Conservation (phyloP, 2,329 filamentous ascomycete species). For the Aspergillus alliaceus region DNA sequence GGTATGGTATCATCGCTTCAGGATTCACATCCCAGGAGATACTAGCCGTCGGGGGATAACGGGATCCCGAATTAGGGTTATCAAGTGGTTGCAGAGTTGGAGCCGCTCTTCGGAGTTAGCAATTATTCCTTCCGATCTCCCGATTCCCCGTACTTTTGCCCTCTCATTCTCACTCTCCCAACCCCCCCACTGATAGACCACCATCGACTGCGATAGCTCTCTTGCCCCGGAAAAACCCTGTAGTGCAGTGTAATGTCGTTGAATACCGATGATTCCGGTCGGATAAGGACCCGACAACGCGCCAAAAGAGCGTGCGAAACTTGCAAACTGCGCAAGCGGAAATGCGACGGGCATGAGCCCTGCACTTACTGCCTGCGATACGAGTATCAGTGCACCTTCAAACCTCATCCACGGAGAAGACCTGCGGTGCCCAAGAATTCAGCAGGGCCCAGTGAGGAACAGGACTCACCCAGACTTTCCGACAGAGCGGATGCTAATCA, state of each 20-base stretch:
- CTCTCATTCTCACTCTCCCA: not conserved
- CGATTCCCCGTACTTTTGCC: not conserved
- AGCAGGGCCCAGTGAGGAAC: slow-evolving; percentile 2
- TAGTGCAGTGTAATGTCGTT: not conserved
- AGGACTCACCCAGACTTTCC: not conserved
- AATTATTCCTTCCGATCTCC: not conserved
- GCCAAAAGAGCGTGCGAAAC: slow-evolving; percentile 10
- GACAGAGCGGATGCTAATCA: slow-evolving; percentile 7
- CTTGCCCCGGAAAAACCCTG: not conserved
- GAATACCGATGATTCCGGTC: not conserved
- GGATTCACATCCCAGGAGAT: not conserved
- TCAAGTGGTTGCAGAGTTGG: not conserved
- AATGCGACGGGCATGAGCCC: slow-evolving; percentile 8
- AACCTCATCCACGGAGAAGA: slow-evolving; percentile 6
- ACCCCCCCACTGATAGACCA: not conserved
- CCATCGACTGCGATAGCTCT: not conserved
- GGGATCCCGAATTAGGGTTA: not conserved
- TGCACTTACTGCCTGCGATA: slow-evolving; percentile 4
- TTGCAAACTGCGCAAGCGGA: slow-evolving; percentile 13
- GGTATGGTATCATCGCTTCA: not conserved
- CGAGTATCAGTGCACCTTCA: slow-evolving; percentile 13
- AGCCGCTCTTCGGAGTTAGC: not conserved
- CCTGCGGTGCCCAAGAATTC: slow-evolving; percentile 30
- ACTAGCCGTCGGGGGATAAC: not conserved
- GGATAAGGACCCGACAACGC: not conserved